Evolutionary conservation across 1,139 yeast species (phyloP), one percentile per base, ranked within the genome.

Genomic region (Candida sanyaensis): DNA sequence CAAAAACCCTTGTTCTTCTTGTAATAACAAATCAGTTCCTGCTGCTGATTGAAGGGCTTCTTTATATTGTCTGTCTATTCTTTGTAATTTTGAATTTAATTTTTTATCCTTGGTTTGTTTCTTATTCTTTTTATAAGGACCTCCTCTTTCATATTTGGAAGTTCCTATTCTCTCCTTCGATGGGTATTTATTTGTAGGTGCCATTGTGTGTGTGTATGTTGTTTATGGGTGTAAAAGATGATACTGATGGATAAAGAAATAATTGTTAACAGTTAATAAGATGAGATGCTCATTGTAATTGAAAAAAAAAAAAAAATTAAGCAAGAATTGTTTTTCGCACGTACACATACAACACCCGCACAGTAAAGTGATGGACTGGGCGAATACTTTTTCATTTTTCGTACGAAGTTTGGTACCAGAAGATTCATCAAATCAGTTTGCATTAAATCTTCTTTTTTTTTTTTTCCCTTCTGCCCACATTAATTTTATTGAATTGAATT

Each of bases 31-130:
- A 58, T 93, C 97, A 0, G 97, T 89, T 6, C 88, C 84, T 24
- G 92, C 89, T 1, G 97, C 97, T 12, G 91, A 80, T 54, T 78
- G 73, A 21, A 89, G 81, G 0, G 97, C 96, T 53, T 86, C 87
- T 55, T 82, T 81, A 65, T 88, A 89, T 57, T 86, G 86, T 44
- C 77, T 76, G 60, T 93, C 96, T 48, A 86, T 69, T 57, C 81
- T 77, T 57, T 82, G 81, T 59, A 91, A 65, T 26, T 84, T 83
- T 12, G 87, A 81, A 63, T 81, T 80, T 45, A 88, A 71, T 60
- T 83, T 83, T 59, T 77, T 77, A 65, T 86, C 88, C 61, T 78
- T 83, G 50, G 78, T 60, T 47, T 59, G 49, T 23, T 48, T 51
- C 27, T 41, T 43, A 9, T 21, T 38, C 26, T 43, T 41, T 10